A percentile compares a stretch with the other conserved stretches of the same genome.
Conservation (phyloP, 1,284 basidiomycete species). For the Neonothopanus nambi region DNA sequence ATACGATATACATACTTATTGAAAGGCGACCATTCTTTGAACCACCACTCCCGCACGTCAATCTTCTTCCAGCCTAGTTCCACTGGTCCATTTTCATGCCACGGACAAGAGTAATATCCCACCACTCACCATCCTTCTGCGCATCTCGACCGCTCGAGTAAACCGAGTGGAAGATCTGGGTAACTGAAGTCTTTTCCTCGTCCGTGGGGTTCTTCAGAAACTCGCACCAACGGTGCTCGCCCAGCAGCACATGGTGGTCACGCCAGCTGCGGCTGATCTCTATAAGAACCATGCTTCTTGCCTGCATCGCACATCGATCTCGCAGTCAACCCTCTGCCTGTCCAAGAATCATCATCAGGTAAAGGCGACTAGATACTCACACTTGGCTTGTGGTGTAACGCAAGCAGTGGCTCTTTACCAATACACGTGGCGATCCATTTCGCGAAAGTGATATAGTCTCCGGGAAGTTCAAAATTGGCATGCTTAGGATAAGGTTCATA, state of each 20-base stretch:
- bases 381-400: slow-evolving; percentile 63
- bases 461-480: slow-evolving; percentile 50
- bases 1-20: slow-evolving; percentile 33
- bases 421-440: slow-evolving; percentile 66
- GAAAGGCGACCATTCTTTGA: slow-evolving; percentile 44
- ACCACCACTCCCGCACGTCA: slow-evolving; percentile 54
- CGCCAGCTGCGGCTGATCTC: slow-evolving; percentile 47
- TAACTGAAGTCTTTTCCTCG: slow-evolving; percentile 42
- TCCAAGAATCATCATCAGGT: background rate
- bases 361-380: slow-evolving; percentile 36
- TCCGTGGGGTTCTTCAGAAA: slow-evolving; percentile 45
- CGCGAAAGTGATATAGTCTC: slow-evolving; percentile 49
- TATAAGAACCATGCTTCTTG: slow-evolving; percentile 65
- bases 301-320: slow-evolving; percentile 34
- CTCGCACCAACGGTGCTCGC: slow-evolving; percentile 63
- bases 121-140: slow-evolving; percentile 40
- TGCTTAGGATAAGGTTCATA: slow-evolving; percentile 61
- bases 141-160: slow-evolving; percentile 43
- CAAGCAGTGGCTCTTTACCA: slow-evolving; percentile 45
- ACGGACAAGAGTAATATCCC: background rate
- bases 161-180: slow-evolving; percentile 54
- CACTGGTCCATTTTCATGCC: background rate
- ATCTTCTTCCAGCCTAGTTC: slow-evolving; percentile 63
- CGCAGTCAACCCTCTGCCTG: too few relatives aligned
- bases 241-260: slow-evolving; percentile 45